Conservation (phyloP, 2,329 filamentous ascomycete genomes). For the Rhinocladiella mackenziei region DNA sequence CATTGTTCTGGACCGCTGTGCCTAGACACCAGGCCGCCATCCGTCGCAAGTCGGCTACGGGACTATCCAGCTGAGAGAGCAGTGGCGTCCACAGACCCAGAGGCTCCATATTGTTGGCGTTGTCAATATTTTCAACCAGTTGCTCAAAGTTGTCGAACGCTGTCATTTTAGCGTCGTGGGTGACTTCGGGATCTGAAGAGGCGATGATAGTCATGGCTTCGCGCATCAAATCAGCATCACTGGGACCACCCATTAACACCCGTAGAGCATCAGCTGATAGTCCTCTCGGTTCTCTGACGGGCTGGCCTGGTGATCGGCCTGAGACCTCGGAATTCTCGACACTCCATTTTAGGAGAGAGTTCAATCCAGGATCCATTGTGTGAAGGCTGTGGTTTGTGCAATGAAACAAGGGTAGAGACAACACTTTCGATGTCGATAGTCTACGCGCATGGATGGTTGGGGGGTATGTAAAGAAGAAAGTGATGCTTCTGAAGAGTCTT, state of each 20-base stretch:
- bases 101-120: conserved; percentile 86
- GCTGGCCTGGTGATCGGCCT: conserved; percentile 16
- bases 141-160: conserved; percentile 96
- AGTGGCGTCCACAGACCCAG: conserved; percentile 79
- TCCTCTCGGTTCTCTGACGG: conserved; percentile 36
- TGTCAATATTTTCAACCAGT: conserved; percentile 86
- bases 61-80: conserved; percentile 62
- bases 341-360: conserved; percentile 76
- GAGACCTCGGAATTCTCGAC: conserved; percentile 55
- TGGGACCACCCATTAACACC: conserved; percentile 74
- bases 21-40: conserved; percentile 94
- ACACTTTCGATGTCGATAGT: no score
- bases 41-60: conserved; percentile 67
- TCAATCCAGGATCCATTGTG: conserved; percentile 61
- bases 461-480: no score
- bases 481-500: no score
- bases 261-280: conserved; percentile 68
- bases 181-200: conserved; percentile 57
- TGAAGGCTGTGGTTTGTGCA: conserved; percentile 2
- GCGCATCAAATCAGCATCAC: conserved; percentile 88
- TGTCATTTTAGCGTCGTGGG: conserved; percentile 70
- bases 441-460: no score
- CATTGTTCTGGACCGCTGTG: conserved; percentile 95
- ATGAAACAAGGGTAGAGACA: not conserved
- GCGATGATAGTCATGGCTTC: conserved; percentile 74